Conservation (phyloP, 257 asterid species). For the Thymus quinquecostatus region DNA sequence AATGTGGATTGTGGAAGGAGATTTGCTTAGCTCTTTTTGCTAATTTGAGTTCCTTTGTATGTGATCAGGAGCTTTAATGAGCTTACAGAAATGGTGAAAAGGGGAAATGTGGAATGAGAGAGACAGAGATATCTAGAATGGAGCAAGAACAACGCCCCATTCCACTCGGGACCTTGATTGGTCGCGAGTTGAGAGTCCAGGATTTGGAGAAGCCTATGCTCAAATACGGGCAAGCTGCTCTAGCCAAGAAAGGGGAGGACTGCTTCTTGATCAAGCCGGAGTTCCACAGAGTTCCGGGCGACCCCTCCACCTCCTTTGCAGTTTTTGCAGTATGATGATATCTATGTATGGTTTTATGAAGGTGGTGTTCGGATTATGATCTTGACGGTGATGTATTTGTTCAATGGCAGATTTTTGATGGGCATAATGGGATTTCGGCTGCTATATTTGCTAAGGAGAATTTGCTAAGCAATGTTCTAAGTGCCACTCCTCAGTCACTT, state of each 20-base stretch:
- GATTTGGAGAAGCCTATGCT: constrained; percentile 73
- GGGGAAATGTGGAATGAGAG: constrained; percentile 52
- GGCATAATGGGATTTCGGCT: constrained; percentile 95
- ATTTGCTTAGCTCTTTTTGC: constrained; percentile 7
- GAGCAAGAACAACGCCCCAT: constrained; percentile 67
- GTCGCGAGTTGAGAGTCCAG: constrained; percentile 74
- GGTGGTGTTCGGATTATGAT: constrained; percentile 15
- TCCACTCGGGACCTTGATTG: constrained; percentile 74
- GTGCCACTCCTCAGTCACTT: constrained; percentile 78
- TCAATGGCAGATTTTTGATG: constrained; percentile 75
- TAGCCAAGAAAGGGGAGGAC: constrained; percentile 93
- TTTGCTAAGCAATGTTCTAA: constrained; percentile 76
- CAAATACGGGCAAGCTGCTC: constrained; percentile 76
- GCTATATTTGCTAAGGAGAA: constrained; percentile 91
- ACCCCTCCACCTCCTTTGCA: constrained; percentile 66
- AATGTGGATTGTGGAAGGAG: neutral
- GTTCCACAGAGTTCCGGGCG: constrained; percentile 65
- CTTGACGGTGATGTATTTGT: neutral
- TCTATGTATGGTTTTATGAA: neutral
- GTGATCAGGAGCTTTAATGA: constrained; percentile 45
- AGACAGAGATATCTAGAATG: constrained; percentile 57
- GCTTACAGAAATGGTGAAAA: constrained; percentile 48
- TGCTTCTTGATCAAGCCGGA: constrained; percentile 67
- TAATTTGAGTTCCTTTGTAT: constrained; percentile 16
- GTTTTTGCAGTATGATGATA: constrained; percentile 70